A percentile compares a stretch with the other conserved stretches of the same genome.
Evolutionary conservation across 345 rosid species (phyloP).

Genomic region (Brassica rapa): DNA sequence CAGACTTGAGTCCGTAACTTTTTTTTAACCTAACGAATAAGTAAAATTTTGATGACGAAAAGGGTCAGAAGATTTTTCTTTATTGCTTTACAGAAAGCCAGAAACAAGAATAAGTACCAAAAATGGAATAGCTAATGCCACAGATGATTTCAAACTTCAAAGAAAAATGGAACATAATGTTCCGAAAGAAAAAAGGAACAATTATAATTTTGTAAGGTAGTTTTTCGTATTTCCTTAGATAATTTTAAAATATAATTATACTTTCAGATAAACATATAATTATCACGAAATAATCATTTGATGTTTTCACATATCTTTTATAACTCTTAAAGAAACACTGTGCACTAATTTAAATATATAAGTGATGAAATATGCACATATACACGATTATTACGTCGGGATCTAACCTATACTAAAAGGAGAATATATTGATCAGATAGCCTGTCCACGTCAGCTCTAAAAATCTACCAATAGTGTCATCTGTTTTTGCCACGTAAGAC

Average conservation of each 20-base stretch:
- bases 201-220: not conserved
- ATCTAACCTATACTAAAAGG: too few species aligned
- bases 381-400: not conserved
- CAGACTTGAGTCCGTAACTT: not conserved
- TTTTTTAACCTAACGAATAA: not conserved
- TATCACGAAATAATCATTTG: not conserved
- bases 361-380: not conserved
- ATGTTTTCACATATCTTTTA: not conserved
- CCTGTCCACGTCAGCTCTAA: too few species aligned
- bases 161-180: too few species aligned
- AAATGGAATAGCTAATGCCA: not conserved
- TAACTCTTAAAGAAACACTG: not conserved
- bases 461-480: too few species aligned
- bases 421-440: too few species aligned
- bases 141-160: too few species aligned
- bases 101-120: slow-evolving; percentile 32
- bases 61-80: slow-evolving; percentile 1
- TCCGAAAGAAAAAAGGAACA: not conserved
- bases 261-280: not conserved
- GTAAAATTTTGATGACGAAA: not conserved
- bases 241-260: not conserved
- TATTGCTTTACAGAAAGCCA: slow-evolving; percentile 12
- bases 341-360: not conserved
- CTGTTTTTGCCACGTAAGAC: too few species aligned
- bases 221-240: not conserved